phyloP scores from a whole-genome alignment of 73 alveolate genomes.

The Durusdinium trenchii region DNA sequence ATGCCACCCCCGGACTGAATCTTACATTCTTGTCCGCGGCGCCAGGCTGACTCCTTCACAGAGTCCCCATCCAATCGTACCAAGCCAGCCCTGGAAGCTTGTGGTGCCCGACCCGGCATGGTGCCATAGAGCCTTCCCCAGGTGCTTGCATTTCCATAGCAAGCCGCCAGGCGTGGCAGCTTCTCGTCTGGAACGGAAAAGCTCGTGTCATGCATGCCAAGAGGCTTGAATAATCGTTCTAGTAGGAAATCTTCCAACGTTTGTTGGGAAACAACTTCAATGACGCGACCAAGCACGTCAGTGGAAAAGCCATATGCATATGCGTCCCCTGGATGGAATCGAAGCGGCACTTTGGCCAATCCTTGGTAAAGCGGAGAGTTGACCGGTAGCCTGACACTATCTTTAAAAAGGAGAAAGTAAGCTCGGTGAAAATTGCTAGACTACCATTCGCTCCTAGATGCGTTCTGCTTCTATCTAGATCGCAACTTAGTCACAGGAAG shows the following conservation, averaged over 20 bases:
- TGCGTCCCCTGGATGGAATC: slow-evolving; percentile 84
- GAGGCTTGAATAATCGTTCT: slow-evolving; percentile 22
- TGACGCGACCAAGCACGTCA: slow-evolving; percentile 77
- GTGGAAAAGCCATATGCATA: slow-evolving; percentile 90
- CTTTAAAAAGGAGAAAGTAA: no score
- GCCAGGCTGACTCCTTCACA: slow-evolving; percentile 66
- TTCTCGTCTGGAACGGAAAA: slow-evolving; percentile 55
- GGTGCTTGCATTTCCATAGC: slow-evolving; percentile 81
- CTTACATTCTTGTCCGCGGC: slow-evolving; percentile 61
- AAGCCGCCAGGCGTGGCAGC: slow-evolving; percentile 72
- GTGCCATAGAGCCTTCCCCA: slow-evolving; percentile 71
- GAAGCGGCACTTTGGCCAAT: slow-evolving; percentile 49
- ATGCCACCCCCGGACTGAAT: slow-evolving; percentile 93
- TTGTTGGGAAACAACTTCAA: slow-evolving; percentile 22
- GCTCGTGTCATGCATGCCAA: slow-evolving; percentile 79
- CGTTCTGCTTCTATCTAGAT: no score
- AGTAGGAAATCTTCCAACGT: background rate
- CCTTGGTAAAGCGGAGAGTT: no score
- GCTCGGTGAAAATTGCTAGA: no score
- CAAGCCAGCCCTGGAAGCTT: slow-evolving; percentile 36
- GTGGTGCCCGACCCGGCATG: slow-evolving; percentile 20
- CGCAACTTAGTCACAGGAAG: no score
- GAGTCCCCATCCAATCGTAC: slow-evolving; percentile 68
- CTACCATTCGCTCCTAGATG: no score
- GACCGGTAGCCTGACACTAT: no score